phyloP scores from a whole-genome alignment of 768 basidiomycete genomes.

The Kockovaella imperatae region DNA sequence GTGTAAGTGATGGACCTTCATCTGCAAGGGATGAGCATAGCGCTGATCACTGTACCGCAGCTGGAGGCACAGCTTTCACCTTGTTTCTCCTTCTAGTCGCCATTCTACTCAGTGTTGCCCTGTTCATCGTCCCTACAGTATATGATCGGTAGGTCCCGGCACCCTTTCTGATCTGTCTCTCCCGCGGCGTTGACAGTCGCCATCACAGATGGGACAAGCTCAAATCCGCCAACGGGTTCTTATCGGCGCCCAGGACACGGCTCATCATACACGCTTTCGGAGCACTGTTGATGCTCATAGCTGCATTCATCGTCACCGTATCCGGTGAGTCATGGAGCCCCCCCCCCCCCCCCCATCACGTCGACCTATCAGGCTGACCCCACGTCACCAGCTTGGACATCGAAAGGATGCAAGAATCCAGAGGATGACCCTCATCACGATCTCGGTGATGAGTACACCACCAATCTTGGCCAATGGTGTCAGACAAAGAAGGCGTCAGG shows the following conservation, averaged over 20 bases:
- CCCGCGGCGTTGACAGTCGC: slow-evolving; percentile 50
- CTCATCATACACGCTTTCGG: slow-evolving; percentile 76
- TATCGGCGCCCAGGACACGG: slow-evolving; percentile 72
- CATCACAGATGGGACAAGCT: slow-evolving; percentile 71
- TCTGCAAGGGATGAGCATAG: background rate
- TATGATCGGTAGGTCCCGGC: slow-evolving; percentile 37
- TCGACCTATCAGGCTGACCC: background rate
- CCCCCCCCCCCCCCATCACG: background rate
- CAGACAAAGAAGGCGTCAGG: slow-evolving; percentile 83
- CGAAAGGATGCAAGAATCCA: slow-evolving; percentile 80
- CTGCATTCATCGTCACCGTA: slow-evolving; percentile 57
- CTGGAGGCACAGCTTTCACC: slow-evolving; percentile 78
- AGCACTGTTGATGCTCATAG: slow-evolving; percentile 58
- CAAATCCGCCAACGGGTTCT: slow-evolving; percentile 63
- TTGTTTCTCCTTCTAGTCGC: slow-evolving; percentile 67
- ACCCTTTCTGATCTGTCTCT: slow-evolving; percentile 50
- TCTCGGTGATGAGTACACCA: slow-evolving; percentile 58
- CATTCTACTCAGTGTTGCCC: slow-evolving; percentile 64
- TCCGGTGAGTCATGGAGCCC: slow-evolving; percentile 28
- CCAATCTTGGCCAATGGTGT: slow-evolving; percentile 72
- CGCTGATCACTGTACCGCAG: slow-evolving; percentile 47
- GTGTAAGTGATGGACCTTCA: slow-evolving; percentile 54
- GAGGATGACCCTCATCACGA: slow-evolving; percentile 70
- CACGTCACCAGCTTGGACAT: slow-evolving; percentile 62
- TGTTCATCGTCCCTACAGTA: slow-evolving; percentile 56